A percentile compares a stretch with the other conserved stretches of the same genome.
These are phyloP conservation scores for Pestalotiopsis sp. DNA, from an alignment of 2,329 filamentous ascomycete species.

Conservation along the genomic window DNA sequence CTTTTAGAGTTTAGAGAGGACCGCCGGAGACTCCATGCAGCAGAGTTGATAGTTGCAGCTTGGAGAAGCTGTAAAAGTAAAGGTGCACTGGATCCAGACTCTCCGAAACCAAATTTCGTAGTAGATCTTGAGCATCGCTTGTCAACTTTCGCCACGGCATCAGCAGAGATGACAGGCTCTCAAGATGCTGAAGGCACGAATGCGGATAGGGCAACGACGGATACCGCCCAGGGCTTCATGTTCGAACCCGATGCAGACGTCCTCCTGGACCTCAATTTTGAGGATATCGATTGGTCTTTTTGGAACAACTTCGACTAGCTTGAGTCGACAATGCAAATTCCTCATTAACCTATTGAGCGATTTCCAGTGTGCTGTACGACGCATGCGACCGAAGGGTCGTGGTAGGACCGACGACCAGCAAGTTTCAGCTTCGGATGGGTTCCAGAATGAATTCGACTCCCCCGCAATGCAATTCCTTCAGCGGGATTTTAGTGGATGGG, in stretches of 20 bases:
- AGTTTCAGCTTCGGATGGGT: not conserved
- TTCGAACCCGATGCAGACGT: not conserved
- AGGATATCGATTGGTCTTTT: slow-evolving; percentile 3
- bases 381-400: too few species aligned
- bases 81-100: not conserved
- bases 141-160: not conserved
- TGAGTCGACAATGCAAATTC: not conserved
- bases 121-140: not conserved
- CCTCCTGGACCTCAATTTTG: not conserved
- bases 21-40: not conserved
- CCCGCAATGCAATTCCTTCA: not conserved
- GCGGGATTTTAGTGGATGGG: not conserved
- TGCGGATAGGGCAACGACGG: not conserved
- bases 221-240: not conserved
- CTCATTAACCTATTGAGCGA: too few species aligned
- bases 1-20: not conserved
- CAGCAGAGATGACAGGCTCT: not conserved
- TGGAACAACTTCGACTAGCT: not conserved
- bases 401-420: too few species aligned
- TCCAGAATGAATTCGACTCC: not conserved
- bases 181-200: not conserved
- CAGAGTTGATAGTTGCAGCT: slow-evolving; percentile 2
- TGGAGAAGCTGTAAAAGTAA: not conserved
- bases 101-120: not conserved
- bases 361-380: too few species aligned